These are phyloP conservation scores for Nyctanthes arbortristis DNA, from an alignment of 257 asterid genomes.

Conservation along the genomic window DNA sequence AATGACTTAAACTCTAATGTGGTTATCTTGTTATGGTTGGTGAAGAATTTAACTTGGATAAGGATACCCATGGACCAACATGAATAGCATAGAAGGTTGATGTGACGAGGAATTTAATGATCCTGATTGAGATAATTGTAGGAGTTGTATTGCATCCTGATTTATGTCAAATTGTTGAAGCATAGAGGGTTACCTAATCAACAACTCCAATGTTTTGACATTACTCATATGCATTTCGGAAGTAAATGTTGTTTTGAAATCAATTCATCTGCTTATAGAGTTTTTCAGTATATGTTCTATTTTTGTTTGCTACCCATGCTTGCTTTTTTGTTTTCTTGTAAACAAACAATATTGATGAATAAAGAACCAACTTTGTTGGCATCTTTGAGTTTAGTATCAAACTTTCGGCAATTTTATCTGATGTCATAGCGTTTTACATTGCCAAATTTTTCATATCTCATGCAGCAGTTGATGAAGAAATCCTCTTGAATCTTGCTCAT, in stretches of 20 bases:
- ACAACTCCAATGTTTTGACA: neutral
- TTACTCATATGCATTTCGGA: neutral
- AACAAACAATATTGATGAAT: neutral
- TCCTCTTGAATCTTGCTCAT: conserved; percentile 81
- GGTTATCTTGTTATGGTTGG: neutral
- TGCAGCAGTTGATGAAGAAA: conserved; percentile 78
- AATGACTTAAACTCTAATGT: neutral
- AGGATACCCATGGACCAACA: neutral
- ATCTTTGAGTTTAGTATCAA: neutral
- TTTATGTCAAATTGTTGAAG: neutral
- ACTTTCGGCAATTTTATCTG: neutral
- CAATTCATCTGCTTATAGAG: neutral
- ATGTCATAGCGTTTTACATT: neutral
- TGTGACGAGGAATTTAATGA: neutral
- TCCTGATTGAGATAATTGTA: neutral
- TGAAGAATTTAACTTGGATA: neutral
- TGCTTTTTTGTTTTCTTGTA: neutral
- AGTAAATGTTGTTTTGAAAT: neutral
- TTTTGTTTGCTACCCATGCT: neutral
- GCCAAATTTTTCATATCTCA: neutral
- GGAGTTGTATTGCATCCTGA: conserved; percentile 1
- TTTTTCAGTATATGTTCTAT: neutral
- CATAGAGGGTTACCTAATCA: neutral
- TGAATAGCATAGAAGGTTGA: neutral
- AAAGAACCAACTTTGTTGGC: neutral